Evolutionary conservation across 2,329 filamentous ascomycete species (phyloP).

Genomic region (Aspergillus fischeri): DNA sequence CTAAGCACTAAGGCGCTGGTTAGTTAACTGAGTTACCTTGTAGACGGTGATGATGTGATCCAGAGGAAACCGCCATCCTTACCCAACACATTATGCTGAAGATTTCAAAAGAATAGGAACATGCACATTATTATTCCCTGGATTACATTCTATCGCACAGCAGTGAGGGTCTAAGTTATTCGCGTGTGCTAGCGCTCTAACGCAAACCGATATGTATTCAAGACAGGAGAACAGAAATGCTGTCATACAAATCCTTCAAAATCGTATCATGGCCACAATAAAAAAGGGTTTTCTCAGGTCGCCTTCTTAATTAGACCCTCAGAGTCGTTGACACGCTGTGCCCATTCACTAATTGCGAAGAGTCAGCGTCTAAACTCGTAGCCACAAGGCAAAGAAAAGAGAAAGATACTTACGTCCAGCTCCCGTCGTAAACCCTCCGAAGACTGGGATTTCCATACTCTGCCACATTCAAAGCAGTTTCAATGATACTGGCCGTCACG

Average conservation of each 20-base stretch:
- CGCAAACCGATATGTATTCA: constrained; percentile 3
- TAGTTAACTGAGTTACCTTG: too few species aligned
- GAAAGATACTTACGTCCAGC: constrained; percentile 77
- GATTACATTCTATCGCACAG: constrained; percentile 6
- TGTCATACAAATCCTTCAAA: constrained; percentile 9
- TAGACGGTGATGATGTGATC: not conserved
- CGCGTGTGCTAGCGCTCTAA: constrained; percentile 3
- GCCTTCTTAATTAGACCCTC: constrained; percentile 45
- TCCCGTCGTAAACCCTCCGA: constrained; percentile 85
- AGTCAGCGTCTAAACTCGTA: constrained; percentile 3
- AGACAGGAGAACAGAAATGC: not conserved
- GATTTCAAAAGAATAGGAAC: not conserved
- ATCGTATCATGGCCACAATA: not conserved
- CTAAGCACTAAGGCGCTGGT: constrained; percentile 9
- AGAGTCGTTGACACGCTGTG: constrained; percentile 44
- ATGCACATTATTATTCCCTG: not conserved
- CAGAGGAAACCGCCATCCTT: not conserved
- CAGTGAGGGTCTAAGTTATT: not conserved
- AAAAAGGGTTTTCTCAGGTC: constrained; percentile 8
- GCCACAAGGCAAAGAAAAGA: not conserved
- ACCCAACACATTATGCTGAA: not conserved
- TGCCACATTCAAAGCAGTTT: constrained; percentile 77
- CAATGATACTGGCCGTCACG: constrained; percentile 86
- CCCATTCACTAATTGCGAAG: constrained; percentile 43
- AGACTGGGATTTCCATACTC: constrained; percentile 64